phyloP scores from a whole-genome alignment of 83 land plant species.

The Thuja plicata region DNA sequence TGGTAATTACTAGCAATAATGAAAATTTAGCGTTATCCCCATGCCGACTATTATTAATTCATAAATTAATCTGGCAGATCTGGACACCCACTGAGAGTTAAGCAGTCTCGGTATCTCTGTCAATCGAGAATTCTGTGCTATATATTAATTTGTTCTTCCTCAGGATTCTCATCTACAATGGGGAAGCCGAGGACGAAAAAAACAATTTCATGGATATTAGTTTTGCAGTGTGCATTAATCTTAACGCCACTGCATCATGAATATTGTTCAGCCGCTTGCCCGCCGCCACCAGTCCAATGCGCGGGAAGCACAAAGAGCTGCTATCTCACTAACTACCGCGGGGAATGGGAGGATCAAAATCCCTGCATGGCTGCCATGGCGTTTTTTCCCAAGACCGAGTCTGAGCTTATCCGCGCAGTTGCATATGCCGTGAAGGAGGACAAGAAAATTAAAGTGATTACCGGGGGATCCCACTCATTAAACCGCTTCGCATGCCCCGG shows the following conservation, averaged over 20 bases:
- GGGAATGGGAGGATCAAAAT: slow-evolving; percentile 14
- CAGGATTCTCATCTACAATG: not conserved
- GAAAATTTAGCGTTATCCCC: no score
- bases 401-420: slow-evolving; percentile 13
- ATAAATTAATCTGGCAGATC: no score
- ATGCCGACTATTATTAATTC: no score
- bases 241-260: not conserved
- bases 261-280: not conserved
- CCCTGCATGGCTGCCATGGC: slow-evolving; percentile 19
- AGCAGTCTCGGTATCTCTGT: no score
- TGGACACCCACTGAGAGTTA: no score
- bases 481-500: slow-evolving; percentile 41
- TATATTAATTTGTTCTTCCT: not conserved
- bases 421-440: slow-evolving; percentile 12
- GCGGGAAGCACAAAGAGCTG: not conserved
- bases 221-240: not conserved
- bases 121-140: no score
- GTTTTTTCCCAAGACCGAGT: slow-evolving; percentile 4
- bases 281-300: not conserved
- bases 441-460: slow-evolving; percentile 30
- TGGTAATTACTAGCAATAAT: no score
- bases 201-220: not conserved
- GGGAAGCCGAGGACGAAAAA: not conserved
- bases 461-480: slow-evolving; percentile 15
- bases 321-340: slow-evolving; percentile 10